These are phyloP conservation scores for Coemansia sp. DNA, from an alignment of 192 early-diverging fungal genomes.

Conservation along the genomic window DNA sequence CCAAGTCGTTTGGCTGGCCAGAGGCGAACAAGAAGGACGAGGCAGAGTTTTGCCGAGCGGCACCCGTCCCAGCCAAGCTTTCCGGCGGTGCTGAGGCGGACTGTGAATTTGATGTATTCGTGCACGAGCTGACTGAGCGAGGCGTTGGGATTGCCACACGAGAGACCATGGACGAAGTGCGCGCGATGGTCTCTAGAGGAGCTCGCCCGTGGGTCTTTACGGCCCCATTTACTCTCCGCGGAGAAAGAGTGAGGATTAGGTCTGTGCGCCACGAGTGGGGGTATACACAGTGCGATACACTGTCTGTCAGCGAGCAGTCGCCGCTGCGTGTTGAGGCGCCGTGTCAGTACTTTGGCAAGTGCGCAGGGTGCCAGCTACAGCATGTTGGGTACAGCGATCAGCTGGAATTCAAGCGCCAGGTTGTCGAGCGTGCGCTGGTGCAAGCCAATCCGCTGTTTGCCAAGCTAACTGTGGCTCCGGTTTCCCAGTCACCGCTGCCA, in stretches of 20 bases:
- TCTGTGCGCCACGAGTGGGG: constrained; percentile 52
- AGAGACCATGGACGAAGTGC: constrained; percentile 27
- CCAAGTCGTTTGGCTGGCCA: constrained; percentile 37
- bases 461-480: constrained; percentile 42
- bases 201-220: constrained; percentile 40
- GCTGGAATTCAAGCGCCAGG: constrained; percentile 58
- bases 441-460: constrained; percentile 46
- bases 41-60: constrained; percentile 27
- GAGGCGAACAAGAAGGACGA: constrained; percentile 26
- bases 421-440: constrained; percentile 57
- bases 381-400: constrained; percentile 61
- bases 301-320: constrained; percentile 22
- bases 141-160: constrained; percentile 44
- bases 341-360: constrained; percentile 62
- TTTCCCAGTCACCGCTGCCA: constrained; percentile 56
- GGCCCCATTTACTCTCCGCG: constrained; percentile 40
- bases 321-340: constrained; percentile 48
- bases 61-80: constrained; percentile 43
- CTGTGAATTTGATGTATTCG: constrained; percentile 37
- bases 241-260: constrained; percentile 35
- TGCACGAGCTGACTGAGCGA: constrained; percentile 45
- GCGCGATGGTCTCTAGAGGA: constrained; percentile 20
- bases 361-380: constrained; percentile 66
- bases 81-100: constrained; percentile 23
- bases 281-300: constrained; percentile 28